Base-by-base conservation (phyloP, 2,329 filamentous ascomycete genomes). In the Sporothrix pseudoabietina region DNA sequence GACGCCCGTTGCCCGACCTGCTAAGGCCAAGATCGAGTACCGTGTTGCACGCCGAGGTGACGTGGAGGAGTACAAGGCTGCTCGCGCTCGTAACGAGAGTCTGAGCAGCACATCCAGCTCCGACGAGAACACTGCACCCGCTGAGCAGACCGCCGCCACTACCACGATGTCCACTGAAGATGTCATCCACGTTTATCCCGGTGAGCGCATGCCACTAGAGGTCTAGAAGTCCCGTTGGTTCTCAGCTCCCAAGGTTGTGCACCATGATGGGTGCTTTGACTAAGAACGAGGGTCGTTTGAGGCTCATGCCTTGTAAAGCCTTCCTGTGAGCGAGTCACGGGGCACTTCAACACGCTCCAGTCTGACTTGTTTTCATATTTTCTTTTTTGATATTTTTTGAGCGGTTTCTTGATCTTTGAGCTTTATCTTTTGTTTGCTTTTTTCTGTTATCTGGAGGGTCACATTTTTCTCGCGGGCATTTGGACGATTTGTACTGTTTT, bases 171-270 rank as follows among this genome's bases (percentile, higher is more conserved):
- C 16, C 61, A 9, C 22, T 3, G 4, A 70, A 26, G 68, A 70
- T 30, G 68, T 70, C n/a, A 70, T 70, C 12, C 68, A 70, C 35
- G 68, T 70, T 57, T 52, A 35, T 6, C 68, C 68, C 52, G 35
- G 35, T 14, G 5, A 30, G 32, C 32, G 47, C 5, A 4, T 63
- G 6, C 59, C 39, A 66, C 63, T n/a, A 22, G 26, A n/a, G 35
- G 68, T 26, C 52, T 70, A 69, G 66, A 69, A 55, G 47, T 16
- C 66, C 55, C 49, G 49, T 16, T 68, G 65, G 65, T 68, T 52
- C 65, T 30, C 61, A n/a, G 39, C 61, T 22, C 44, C 39, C 26
- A 12, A 19, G 10, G n/a, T 12, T 12, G 44, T 47, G 6, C 2
- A 30, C 6, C 19, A 16, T 16, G 57, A 61, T 19, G 57, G 22